Conservation (phyloP, 1,284 basidiomycete species). For the Schizophyllum amplum region DNA sequence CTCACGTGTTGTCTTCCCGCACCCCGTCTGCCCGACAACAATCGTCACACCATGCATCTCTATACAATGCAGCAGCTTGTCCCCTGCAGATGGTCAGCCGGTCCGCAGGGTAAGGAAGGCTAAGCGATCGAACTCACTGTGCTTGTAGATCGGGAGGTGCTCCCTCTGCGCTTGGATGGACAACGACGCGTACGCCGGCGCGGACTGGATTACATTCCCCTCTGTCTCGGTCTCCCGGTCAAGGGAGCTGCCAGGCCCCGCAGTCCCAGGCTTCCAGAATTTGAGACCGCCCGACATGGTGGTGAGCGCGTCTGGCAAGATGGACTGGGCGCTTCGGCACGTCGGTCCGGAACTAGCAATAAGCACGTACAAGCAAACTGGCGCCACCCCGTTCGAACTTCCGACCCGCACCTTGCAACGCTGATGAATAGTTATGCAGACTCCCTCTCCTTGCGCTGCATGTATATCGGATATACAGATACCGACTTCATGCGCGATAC, state of each 20-base stretch:
- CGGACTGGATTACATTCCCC: constrained; percentile 58
- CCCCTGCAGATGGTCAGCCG: constrained; percentile 48
- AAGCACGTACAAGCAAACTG: too few species aligned
- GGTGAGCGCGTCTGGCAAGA: not conserved
- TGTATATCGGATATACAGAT: too few species aligned
- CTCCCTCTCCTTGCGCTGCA: too few species aligned
- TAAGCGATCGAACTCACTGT: constrained; percentile 61
- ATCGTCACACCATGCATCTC: constrained; percentile 82
- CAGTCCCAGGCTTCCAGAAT: constrained; percentile 81
- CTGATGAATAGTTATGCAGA: too few species aligned
- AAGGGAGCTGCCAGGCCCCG: constrained; percentile 79
- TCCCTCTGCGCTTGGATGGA: constrained; percentile 72
- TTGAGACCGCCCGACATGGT: not conserved
- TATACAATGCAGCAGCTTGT: constrained; percentile 75
- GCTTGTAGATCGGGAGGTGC: constrained; percentile 82
- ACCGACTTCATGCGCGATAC: too few species aligned
- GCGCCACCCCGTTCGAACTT: too few species aligned
- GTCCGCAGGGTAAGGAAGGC: too few species aligned
- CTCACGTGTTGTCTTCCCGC: constrained; percentile 94
- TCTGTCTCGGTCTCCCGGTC: constrained; percentile 79
- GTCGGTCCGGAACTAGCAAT: too few species aligned
- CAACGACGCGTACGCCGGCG: constrained; percentile 42
- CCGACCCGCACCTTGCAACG: too few species aligned
- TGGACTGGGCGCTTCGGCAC: not conserved
- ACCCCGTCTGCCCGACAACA: constrained; percentile 93